These are phyloP conservation scores for Pleomassaria siparia DNA, from an alignment of 2,329 filamentous ascomycete genomes.

Conservation along the genomic window DNA sequence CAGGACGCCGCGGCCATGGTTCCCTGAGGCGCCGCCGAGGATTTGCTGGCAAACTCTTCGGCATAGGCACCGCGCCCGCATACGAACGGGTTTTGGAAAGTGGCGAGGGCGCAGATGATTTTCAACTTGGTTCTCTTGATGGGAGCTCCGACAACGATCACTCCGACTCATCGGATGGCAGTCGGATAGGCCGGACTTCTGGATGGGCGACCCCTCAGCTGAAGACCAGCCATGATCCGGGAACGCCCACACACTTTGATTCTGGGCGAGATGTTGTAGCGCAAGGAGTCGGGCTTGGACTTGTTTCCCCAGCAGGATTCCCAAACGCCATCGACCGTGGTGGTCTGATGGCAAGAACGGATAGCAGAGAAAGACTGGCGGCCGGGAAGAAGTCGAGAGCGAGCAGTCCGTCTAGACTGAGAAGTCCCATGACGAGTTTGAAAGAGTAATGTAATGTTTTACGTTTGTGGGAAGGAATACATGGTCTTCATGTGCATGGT, in stretches of 20 bases:
- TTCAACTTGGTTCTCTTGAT: constrained; percentile 72
- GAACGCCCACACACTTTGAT: constrained; percentile 23
- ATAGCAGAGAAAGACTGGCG: constrained; percentile 78
- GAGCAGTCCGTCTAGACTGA: constrained; percentile 51
- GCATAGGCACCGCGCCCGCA: constrained; percentile 41
- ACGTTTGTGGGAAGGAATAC: background rate
- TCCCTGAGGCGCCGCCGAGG: constrained; percentile 44
- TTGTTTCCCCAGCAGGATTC: constrained; percentile 28
- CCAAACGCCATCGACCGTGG: constrained; percentile 59
- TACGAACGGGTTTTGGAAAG: constrained; percentile 90
- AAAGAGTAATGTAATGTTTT: constrained; percentile 24
- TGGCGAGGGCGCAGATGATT: constrained; percentile 67
- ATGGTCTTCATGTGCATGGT: background rate
- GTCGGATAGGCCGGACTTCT: constrained; percentile 60
- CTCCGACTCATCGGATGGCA: constrained; percentile 63
- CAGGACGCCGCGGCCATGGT: constrained; percentile 22
- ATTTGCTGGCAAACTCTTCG: constrained; percentile 63
- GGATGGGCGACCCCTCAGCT: constrained; percentile 69
- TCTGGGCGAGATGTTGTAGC: constrained; percentile 21
- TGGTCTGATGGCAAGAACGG: constrained; percentile 77
- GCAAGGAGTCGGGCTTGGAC: constrained; percentile 37
- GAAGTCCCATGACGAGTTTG: constrained; percentile 40
- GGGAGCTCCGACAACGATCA: constrained; percentile 63
- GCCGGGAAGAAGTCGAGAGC: constrained; percentile 55
- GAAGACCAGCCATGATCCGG: constrained; percentile 35